Evolutionary conservation across 129 eudicot species (phyloP).

Genomic region (Flaveria ramosissima): DNA sequence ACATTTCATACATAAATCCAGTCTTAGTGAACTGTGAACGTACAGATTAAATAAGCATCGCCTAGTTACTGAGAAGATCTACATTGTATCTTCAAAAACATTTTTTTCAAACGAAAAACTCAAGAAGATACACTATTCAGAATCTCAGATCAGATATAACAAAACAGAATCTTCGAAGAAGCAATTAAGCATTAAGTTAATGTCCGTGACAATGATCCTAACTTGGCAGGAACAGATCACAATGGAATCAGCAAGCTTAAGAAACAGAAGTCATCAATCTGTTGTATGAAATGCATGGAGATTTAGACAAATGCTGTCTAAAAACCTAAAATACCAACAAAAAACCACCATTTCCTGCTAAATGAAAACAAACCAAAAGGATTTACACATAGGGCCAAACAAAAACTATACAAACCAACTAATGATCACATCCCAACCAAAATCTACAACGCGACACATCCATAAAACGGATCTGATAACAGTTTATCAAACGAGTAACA

Average conservation of each 20-base stretch:
- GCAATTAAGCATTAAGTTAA: slow-evolving; percentile 1
- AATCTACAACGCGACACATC: slow-evolving; percentile 13
- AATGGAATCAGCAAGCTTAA: slow-evolving; percentile 13
- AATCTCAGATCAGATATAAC: slow-evolving; percentile 14
- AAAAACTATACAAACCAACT: neutral
- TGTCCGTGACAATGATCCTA: slow-evolving; percentile 3
- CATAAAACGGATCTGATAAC: slow-evolving; percentile 13
- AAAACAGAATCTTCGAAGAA: slow-evolving; percentile 11
- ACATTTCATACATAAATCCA: neutral
- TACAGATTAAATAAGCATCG: slow-evolving; percentile 7
- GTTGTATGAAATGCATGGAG: neutral
- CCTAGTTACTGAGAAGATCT: slow-evolving; percentile 7
- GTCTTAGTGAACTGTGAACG: neutral
- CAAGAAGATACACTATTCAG: neutral
- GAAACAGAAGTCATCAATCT: slow-evolving; percentile 10
- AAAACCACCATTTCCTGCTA: slow-evolving; percentile 13
- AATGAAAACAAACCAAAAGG: neutral
- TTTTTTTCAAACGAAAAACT: neutral
- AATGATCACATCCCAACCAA: slow-evolving; percentile 16
- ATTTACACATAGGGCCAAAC: neutral
- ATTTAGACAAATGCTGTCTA: slow-evolving; percentile 5
- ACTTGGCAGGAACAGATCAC: slow-evolving; percentile 3
- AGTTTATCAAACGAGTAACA: neutral
- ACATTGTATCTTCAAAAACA: slow-evolving; percentile 4
- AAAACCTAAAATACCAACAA: slow-evolving; percentile 16